phyloP scores from a whole-genome alignment of 2,329 filamentous ascomycete genomes.

The Chaetothyriales sp. region DNA sequence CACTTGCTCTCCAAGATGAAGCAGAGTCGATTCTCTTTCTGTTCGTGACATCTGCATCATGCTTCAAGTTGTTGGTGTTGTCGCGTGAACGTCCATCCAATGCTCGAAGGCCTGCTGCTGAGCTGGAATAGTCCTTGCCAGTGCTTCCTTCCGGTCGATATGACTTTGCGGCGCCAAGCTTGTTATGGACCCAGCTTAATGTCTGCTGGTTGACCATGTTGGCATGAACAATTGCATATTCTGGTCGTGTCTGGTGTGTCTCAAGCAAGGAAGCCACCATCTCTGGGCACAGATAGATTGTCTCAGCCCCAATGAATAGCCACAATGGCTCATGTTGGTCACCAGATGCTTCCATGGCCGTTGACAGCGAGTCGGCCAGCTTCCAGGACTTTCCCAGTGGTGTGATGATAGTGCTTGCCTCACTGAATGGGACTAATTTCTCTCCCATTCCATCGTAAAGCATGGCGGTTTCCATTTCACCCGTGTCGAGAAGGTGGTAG shows the following conservation, averaged over 20 bases:
- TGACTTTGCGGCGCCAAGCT: constrained; percentile 36
- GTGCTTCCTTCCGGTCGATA: constrained; percentile 35
- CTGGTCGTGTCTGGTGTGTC: constrained; percentile 35
- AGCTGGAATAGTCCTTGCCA: constrained; percentile 1
- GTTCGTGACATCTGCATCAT: neutral
- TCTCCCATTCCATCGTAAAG: constrained; percentile 7
- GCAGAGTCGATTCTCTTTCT: neutral
- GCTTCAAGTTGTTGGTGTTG: no score
- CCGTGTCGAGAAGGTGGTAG: neutral
- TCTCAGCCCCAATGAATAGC: constrained; percentile 1
- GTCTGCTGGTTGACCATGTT: constrained; percentile 43
- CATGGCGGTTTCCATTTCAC: constrained; percentile 22
- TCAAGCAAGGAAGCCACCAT: constrained; percentile 39
- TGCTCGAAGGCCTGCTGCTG: neutral
- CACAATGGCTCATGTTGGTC: neutral
- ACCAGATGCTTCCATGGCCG: neutral
- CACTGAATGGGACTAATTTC: constrained; percentile 1
- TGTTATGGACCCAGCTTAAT: constrained; percentile 39
- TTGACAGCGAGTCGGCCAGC: neutral
- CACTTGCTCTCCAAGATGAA: constrained; percentile 20
- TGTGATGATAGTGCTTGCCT: neutral
- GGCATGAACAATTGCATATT: constrained; percentile 37
- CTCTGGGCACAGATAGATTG: constrained; percentile 24
- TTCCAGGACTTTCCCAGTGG: neutral
- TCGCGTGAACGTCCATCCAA: neutral